Base-by-base conservation (phyloP, 768 basidiomycete genomes). In the Lactarius tabidus region DNA sequence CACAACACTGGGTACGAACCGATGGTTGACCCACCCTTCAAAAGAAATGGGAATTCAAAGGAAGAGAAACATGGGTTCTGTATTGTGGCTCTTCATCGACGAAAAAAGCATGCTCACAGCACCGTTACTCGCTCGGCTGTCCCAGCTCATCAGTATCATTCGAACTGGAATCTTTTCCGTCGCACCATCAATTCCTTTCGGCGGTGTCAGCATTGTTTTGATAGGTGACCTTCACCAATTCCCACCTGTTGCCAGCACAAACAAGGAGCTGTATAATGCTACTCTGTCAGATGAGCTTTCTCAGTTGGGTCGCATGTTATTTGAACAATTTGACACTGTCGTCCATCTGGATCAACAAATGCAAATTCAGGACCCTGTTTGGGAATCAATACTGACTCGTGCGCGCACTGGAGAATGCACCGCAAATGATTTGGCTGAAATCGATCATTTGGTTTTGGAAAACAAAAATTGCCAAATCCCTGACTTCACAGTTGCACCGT, bases 401-500 rank as follows among this genome's bases (percentile, higher is more conserved):
- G 3, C 48, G 2, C 48, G 48, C 1, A 51, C n/a, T 9, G 26
- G 48, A 9, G 26, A 38, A 2, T 38, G 38, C 14, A 38, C 38
- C 6, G 6, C 14, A 15, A 8, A 1, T 0, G 38, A 38, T 28
- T 23, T 51, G n/a, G 48, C 7, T 2, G 26, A 23, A 28, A n/a
- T 51, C 1, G 26, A 23, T 3, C 23, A n/a, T 4, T n/a, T 51
- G 0, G 48, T 51, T 1, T 10, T 51, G 0, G 10, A 3, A 3
- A 12, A 48, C 45, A 2, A 7, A 1, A 8, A 8, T 3, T 51
- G 48, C 26, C 1, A 23, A 0, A n/a, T 14, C 3, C 20, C 48
- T 9, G 26, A 51, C n/a, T 51, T 51, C 48, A 1, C n/a, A 8
- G 1, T 2, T 29, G 9, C n/a, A 1, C 75, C 74, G 9, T 82